Evolutionary conservation across 75 land plant species (phyloP), one percentile per base, ranked within the genome.

Genomic region (Sequoiadendron giganteum): DNA sequence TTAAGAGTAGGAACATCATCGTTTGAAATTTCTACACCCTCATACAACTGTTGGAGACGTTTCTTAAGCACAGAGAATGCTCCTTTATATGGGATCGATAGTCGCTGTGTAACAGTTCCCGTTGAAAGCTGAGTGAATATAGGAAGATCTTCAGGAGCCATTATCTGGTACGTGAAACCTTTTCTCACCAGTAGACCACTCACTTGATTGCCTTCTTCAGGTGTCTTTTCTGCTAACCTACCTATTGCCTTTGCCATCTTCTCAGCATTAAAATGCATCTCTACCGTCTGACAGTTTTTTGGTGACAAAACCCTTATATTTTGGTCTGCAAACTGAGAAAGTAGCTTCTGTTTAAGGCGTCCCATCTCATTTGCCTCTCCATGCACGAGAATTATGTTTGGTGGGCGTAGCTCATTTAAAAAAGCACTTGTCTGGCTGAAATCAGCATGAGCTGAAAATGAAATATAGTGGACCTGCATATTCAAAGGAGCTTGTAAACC

Each of bases 401-500:
- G 95, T 3, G 99, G 99, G 89, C 92, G 92, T 5, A 97, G 93
- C 90, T 97, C 99, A 83, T 93, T 93, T 90, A 98, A 83, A 86
- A 97, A 98, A 13, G 99, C 87, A 81, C 97, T 98, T 39, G 99
- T 98, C 88, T 98, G 97, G 45, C 93, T 93, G 88, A 89, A 98
- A 88, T 98, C 99, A 21, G 97, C 99, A 89, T 98, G 99, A n/a
- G 99, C 99, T 40, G 99, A 98, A 92, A 98, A 98, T 34, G 97
- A 98, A 40, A 98, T 98, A 91, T 98, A 98, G 52, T 93, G 92
- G 1, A 98, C 99, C 81, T 92, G 89, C 98, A 98, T 98, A 90
- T 95, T 96, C 25, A 97, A 92, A 56, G 99, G 97, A 34, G 95
- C 97, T 16, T 93, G 93, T 52, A 96, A 93, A 21, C 99, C 99